Evolutionary conservation across 495 filamentous ascomycete genomes (phyloP), one percentile per base, ranked within the genome.

Genomic region (Penicillium pancosmium): DNA sequence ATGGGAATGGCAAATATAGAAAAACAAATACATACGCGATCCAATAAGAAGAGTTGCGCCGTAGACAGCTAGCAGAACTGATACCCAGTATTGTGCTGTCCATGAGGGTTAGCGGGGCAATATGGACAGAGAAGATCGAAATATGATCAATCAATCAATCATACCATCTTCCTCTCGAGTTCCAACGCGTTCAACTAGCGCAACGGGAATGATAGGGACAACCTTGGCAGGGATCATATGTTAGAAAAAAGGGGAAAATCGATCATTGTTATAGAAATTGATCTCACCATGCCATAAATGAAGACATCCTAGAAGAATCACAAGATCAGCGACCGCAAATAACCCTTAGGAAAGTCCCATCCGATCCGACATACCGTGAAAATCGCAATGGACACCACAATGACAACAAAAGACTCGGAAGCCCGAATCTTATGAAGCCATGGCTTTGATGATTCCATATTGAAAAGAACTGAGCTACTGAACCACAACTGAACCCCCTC

Each of bases 181-280:
- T 23, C 81, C 80, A 7, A 79, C 82, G 47, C 88, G 80, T 9
- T 73, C 67, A 16, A 81, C 74, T 10, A 94, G 73, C 0, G 88
- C 84, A 58, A 90, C 91, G 0, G 91, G 91, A 16, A 95, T 81
- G 23, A 93, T 88, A 3, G 91, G 91, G 5, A 93, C 83, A 40
- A 93, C 85, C 80, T 82, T 23, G 9, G 8, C 44, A 19, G 38
- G 13, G 7, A 52, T 10, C 2, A 11, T 53, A 35, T 10, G 61
- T 47, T 44, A 55, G 54, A 25, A 38, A 4, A 15, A 18, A 10
- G 9, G 88, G 74, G 25, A 50, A 6, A 19, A 44, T n/a, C 5
- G 4, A 31, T 31, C 5, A 31, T 31, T 9, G 27, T 31, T 4
- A 31, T 31, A 31, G 27, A 27, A 0, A 31, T 12, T 16, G 16